Percentiles rank a stretch among this genome's conserved stretches.
Conservation (phyloP, 495 filamentous ascomycete genomes). For the Letharia lupina region DNA sequence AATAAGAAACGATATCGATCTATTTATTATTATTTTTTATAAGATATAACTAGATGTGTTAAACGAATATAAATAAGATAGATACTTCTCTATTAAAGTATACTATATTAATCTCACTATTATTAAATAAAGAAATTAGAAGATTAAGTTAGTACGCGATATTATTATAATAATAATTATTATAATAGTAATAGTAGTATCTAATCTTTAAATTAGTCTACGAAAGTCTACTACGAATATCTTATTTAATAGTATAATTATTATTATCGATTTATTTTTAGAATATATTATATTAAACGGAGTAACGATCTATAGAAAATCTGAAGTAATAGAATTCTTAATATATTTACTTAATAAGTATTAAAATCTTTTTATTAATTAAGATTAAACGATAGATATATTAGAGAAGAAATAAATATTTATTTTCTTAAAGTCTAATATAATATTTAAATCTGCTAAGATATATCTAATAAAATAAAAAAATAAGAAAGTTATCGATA, state of each 20-base stretch:
- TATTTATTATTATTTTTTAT: neutral
- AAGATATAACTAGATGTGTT: neutral
- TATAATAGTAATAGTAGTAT: neutral
- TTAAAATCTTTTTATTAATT: neutral
- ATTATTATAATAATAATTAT: neutral
- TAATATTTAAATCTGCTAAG: neutral
- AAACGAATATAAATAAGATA: neutral
- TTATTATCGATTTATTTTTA: neutral
- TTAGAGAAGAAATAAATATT: neutral
- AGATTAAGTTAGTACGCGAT: neutral
- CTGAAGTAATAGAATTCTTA: neutral
- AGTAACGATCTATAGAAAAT: neutral
- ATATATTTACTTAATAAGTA: conserved; percentile 9
- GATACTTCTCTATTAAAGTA: neutral
- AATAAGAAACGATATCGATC: neutral
- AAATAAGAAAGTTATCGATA: conserved; percentile 16
- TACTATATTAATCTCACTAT: neutral
- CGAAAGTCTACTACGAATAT: neutral
- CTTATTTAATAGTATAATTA: neutral
- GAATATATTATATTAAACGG: neutral
- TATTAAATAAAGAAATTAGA: neutral
- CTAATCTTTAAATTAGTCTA: neutral
- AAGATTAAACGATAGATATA: neutral
- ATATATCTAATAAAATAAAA: conserved; percentile 4
- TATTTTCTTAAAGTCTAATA: conserved; percentile 3